Evolutionary conservation across 2,329 filamentous ascomycete genomes (phyloP).

Genomic region (Fusarium sp.): DNA sequence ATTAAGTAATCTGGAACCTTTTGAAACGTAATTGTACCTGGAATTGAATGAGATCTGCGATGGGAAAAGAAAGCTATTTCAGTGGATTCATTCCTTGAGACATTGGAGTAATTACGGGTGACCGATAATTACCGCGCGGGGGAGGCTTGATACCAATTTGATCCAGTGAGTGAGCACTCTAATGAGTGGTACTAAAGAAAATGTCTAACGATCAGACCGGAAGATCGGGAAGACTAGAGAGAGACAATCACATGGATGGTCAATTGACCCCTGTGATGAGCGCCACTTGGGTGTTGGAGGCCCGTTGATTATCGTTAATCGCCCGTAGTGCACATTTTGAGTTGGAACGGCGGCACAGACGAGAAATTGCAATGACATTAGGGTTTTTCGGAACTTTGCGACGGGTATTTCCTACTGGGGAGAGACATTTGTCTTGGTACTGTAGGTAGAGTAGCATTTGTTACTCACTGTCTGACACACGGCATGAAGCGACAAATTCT

Average conservation of each 20-base stretch:
- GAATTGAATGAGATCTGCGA: background rate
- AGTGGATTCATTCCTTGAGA: slow-evolving; percentile 1
- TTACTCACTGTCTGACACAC: background rate
- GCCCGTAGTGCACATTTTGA: slow-evolving; percentile 6
- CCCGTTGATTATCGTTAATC: slow-evolving; percentile 1
- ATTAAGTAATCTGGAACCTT: background rate
- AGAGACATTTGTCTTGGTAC: background rate
- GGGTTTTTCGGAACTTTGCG: background rate
- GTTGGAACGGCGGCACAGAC: background rate
- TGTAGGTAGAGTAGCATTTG: background rate
- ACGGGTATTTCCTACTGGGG: background rate
- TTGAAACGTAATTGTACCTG: slow-evolving; percentile 4
- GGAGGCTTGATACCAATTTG: background rate
- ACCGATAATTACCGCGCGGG: background rate
- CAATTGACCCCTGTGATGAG: slow-evolving; percentile 8
- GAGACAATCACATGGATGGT: background rate
- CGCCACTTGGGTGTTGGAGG: slow-evolving; percentile 1
- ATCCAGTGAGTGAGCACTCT: background rate
- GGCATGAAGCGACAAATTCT: background rate
- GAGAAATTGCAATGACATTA: slow-evolving; percentile 1
- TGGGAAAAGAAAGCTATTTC: background rate
- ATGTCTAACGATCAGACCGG: background rate
- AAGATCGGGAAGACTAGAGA: slow-evolving; percentile 7
- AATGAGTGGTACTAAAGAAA: background rate
- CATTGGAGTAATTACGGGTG: background rate